These are phyloP conservation scores for Phaeomoniella chlamydospora DNA, from an alignment of 2,329 filamentous ascomycete species.

Conservation along the genomic window DNA sequence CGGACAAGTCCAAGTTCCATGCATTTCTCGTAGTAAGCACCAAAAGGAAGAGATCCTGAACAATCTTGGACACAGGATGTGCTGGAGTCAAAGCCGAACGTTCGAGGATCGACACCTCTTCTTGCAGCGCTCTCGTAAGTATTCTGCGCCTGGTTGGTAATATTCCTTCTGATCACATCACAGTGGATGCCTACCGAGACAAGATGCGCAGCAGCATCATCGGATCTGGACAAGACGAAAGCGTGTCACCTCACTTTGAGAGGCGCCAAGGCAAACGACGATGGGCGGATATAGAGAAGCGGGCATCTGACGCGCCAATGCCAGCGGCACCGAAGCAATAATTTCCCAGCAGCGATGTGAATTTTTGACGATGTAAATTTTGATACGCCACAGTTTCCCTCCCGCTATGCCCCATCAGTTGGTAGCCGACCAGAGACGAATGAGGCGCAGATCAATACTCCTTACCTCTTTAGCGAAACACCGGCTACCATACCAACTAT, in stretches of 20 bases:
- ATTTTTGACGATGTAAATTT: neutral
- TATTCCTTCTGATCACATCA: conserved; percentile 5
- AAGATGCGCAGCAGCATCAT: conserved; percentile 79
- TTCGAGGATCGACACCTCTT: conserved; percentile 80
- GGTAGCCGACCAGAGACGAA: no score
- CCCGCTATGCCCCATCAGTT: neutral
- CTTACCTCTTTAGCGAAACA: neutral
- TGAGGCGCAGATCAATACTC: no score
- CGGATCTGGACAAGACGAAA: conserved; percentile 57
- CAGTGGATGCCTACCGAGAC: conserved; percentile 87
- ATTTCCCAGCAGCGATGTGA: neutral
- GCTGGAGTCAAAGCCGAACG: conserved; percentile 86
- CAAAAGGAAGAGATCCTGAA: conserved; percentile 82
- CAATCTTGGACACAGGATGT: conserved; percentile 87
- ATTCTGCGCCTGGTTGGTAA: conserved; percentile 4
- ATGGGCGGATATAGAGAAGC: conserved; percentile 41
- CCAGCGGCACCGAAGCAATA: neutral
- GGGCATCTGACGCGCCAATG: neutral
- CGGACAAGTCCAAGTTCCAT: conserved; percentile 59
- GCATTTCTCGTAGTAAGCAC: conserved; percentile 53
- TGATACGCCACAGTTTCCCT: neutral
- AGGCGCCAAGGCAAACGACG: conserved; percentile 72
- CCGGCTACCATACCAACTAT: neutral
- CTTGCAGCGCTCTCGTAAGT: conserved; percentile 80
- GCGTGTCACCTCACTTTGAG: conserved; percentile 73